Percentiles rank a stretch among this genome's conserved stretches.
phyloP scores from a whole-genome alignment of 1,139 yeast genomes.

The Pneumocystis jirovecii region DNA sequence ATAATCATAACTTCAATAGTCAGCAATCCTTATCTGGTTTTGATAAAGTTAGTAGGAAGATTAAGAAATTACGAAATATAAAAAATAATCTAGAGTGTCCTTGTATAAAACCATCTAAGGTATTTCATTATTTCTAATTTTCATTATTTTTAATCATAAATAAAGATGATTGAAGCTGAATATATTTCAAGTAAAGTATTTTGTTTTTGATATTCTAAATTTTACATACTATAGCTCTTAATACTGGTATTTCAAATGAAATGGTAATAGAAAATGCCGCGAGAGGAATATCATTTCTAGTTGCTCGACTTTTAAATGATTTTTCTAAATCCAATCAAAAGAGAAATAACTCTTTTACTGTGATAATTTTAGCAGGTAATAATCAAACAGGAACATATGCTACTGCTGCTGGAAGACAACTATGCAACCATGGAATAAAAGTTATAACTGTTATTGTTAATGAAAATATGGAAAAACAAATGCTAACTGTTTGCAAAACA shows the following conservation, averaged over 20 bases:
- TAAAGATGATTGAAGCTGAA: neutral
- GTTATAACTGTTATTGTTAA: conserved; percentile 1
- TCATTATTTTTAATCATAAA: neutral
- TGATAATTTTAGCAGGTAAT: conserved; percentile 1
- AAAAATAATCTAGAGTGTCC: neutral
- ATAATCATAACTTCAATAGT: neutral
- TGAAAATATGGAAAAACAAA: neutral
- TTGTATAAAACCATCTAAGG: neutral
- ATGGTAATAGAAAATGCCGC: neutral
- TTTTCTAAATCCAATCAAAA: neutral
- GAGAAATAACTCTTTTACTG: neutral
- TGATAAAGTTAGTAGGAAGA: neutral
- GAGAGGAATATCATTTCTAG: neutral
- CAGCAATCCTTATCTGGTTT: neutral
- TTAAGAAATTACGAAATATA: neutral
- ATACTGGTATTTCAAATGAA: neutral
- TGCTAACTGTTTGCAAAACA: neutral
- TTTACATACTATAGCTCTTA: neutral
- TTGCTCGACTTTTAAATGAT: neutral
- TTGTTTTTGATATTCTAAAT: neutral
- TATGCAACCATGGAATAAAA: conserved; percentile 2
- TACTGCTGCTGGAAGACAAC: conserved; percentile 2
- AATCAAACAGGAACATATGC: conserved; percentile 2
- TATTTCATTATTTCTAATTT: neutral
- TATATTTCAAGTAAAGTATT: neutral